phyloP scores from a whole-genome alignment of 2,329 filamentous ascomycete genomes.

The Zymoseptoria passerinii region DNA sequence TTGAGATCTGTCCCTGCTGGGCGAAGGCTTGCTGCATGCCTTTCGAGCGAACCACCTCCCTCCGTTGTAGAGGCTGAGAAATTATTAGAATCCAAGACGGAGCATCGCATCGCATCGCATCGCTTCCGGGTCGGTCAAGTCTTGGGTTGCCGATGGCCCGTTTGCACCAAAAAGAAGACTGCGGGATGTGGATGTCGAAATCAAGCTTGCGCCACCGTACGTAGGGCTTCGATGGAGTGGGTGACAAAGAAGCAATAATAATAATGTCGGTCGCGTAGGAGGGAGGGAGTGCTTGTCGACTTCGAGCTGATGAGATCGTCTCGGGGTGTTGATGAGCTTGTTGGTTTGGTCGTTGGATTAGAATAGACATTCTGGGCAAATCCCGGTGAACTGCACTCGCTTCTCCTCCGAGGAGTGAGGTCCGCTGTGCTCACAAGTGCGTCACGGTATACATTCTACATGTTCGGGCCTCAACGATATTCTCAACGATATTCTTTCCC shows the following conservation, averaged over 20 bases:
- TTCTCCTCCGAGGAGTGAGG: neutral
- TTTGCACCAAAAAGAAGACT: too few species aligned
- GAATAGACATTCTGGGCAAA: neutral
- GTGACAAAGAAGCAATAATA: neutral
- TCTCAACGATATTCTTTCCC: too few species aligned
- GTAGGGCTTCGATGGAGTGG: neutral
- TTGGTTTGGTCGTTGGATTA: neutral
- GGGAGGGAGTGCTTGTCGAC: neutral
- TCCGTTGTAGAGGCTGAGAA: neutral
- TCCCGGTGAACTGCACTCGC: neutral
- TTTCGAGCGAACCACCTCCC: neutral
- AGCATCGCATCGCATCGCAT: too few species aligned
- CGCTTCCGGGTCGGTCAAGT: neutral
- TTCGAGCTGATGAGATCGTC: neutral
- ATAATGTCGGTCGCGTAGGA: neutral
- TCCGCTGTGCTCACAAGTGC: neutral
- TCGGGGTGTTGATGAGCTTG: too few species aligned
- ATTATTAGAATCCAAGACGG: neutral
- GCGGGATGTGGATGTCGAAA: too few species aligned
- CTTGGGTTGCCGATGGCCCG: neutral
- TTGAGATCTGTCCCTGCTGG: neutral
- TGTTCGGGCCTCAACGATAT: neutral
- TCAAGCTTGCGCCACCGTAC: neutral
- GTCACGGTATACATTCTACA: too few species aligned
- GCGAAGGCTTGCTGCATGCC: neutral